Evolutionary conservation across 768 basidiomycete genomes (phyloP), one percentile per base, ranked within the genome.

Genomic region (Candolleomyces eurysporus): DNA sequence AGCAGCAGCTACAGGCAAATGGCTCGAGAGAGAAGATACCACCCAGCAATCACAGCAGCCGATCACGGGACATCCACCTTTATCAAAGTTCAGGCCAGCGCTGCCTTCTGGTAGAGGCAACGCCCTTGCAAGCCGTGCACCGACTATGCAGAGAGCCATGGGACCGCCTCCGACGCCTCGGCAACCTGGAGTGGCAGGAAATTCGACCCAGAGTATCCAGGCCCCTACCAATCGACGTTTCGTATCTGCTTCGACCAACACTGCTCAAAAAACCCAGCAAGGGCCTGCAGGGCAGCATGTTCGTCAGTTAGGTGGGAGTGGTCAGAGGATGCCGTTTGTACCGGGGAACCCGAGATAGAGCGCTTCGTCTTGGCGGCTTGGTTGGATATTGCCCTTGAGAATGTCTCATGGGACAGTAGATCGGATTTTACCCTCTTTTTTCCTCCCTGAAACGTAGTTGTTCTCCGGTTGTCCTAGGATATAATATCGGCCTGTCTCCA

Each of bases 251-350:
- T 54, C 61, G 30, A 31, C 13, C 1, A 14, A 45, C 48, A 46
- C 57, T 63, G 55, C 32, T 63, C 59, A 30, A 63, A 50, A 50
- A 2, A 2, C 10, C 1, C 48, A 49, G 48, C 11, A 26, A 30
- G 31, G 51, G 11, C 22, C 48, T 8, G 21, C 3, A 3, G 13
- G 32, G 19, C 51, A 32, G 14, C 21, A 10, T n/a, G 36, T 60
- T 32, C 58, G 13, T 54, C 52, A 13, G 21, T 50, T 57, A 46
- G 36, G 59, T 65, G 66, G 48, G 52, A 46, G 59, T 40, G 50
- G 59, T 17, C 86, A 89, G 61, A 79, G 86, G 66, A 75, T 77
- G 62, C 83, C 85, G 46, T 89, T 89, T 68, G 67, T 82, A 42
- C 78, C 72, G 59, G 57, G 61, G 42, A 16, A 22, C 7, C 32